Evolutionary conservation across 768 basidiomycete species (phyloP), one percentile per base, ranked within the genome.

Genomic region (Coprinopsis cinerea): DNA sequence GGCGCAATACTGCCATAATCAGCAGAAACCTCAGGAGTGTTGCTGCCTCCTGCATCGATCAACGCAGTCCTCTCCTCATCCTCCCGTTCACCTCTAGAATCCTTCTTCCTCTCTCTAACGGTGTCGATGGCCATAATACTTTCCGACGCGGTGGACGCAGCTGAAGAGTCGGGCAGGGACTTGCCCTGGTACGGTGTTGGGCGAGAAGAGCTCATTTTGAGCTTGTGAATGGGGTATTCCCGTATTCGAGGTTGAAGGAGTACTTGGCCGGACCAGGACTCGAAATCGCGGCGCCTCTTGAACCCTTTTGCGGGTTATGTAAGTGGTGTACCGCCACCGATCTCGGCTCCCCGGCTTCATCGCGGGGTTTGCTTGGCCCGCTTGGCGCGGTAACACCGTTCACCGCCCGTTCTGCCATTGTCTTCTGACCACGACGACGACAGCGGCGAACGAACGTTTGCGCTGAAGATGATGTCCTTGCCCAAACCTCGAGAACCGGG

Each of bases 121-220:
- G 60, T 57, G 55, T 72, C 68, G 39, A 72, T 67, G 34, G 63
- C 66, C 59, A 63, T 64, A 46, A 72, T 64, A n/a, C 68, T 69
- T 46, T 55, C 64, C 34, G 47, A 32, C 5, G 62, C 57, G 20
- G 64, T 66, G 13, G 61, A 55, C 17, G 55, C 51, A 0, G 61
- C 60, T 1, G 61, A 62, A 55, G 49, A 44, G 48, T 23, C 23
- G 26, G 34, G 48, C 27, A n/a, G 28, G 30, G 50, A 32, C 20
- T 22, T 6, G 49, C 27, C 42, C 32, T 44, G 53, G 20, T 40
- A 27, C 46, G 18, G 52, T 14, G 5, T 39, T 52, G 27, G 26
- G 30, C 49, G 43, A 51, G 49, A 45, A 26, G 49, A 50, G 41
- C 49, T 45, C 49, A 51, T 51, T 3, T 5, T 10, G 48, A 26